Evolutionary conservation across 441 rosid species (phyloP).

Genomic region (Manihot esculenta): DNA sequence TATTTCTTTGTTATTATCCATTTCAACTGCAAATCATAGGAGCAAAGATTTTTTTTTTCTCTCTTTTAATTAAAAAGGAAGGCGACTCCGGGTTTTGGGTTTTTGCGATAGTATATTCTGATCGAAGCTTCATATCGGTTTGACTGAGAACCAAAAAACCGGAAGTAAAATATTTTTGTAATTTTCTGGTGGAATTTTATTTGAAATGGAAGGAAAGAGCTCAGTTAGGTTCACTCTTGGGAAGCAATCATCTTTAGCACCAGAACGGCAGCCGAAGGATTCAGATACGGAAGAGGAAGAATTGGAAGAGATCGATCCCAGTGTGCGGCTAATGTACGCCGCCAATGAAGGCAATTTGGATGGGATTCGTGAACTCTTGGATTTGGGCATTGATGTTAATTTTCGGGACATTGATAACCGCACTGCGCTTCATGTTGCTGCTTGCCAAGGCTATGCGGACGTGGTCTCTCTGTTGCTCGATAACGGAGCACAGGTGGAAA

Average conservation of each 20-base stretch:
- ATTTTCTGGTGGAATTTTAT: neutral
- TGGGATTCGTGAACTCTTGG: conserved; percentile 65
- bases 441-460: conserved; percentile 73
- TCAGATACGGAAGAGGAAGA: conserved; percentile 34
- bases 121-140: neutral
- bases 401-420: conserved; percentile 77
- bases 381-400: conserved; percentile 68
- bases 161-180: neutral
- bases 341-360: conserved; percentile 73
- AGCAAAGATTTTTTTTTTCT: too few species aligned
- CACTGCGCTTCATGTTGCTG: conserved; percentile 89
- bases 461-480: conserved; percentile 61
- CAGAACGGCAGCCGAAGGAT: conserved; percentile 46
- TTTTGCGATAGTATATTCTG: neutral
- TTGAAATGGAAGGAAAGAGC: conserved; percentile 49
- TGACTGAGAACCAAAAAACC: too few species aligned
- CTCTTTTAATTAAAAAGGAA: too few species aligned
- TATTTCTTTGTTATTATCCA: too few species aligned
- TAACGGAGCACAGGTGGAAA: conserved; percentile 56
- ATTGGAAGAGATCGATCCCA: conserved; percentile 42
- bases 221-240: conserved; percentile 49
- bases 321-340: conserved; percentile 68
- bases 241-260: conserved; percentile 77
- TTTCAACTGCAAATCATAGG: neutral
- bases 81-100: neutral